Evolutionary conservation across 495 filamentous ascomycete species (phyloP).

Genomic region (Aspergillus ellipticus): DNA sequence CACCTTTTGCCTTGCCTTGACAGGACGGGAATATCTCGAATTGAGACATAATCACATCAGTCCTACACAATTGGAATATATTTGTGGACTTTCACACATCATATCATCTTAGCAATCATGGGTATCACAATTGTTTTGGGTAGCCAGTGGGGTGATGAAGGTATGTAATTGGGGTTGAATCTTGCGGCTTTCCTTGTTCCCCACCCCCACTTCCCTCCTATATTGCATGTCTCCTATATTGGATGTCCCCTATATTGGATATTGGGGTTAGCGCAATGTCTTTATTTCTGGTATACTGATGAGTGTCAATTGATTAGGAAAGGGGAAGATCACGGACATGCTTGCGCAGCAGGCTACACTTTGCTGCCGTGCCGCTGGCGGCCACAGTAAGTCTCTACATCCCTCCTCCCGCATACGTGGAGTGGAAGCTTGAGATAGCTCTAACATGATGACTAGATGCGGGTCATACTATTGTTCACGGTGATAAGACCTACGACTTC

Average conservation of each 20-base stretch:
- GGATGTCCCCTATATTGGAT: no score
- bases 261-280: no score
- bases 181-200: not conserved
- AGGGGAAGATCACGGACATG: constrained; percentile 71
- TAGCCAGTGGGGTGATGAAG: constrained; percentile 69
- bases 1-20: no score
- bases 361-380: constrained; percentile 61
- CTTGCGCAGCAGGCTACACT: constrained; percentile 55
- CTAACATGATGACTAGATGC: constrained; percentile 31
- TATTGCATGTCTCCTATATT: no score
- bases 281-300: constrained; percentile 5
- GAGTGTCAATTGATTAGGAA: constrained; percentile 35
- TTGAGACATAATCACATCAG: not conserved
- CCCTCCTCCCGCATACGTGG: not conserved
- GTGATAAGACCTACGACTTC: constrained; percentile 62
- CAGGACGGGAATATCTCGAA: no score
- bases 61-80: constrained; percentile 3
- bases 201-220: not conserved
- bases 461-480: constrained; percentile 58
- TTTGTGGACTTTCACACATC: not conserved
- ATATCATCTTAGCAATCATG: constrained; percentile 37
- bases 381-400: constrained; percentile 61
- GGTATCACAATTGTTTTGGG: constrained; percentile 58
- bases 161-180: constrained; percentile 19
- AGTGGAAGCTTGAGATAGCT: not conserved